Conservation (phyloP, 345 rosid genomes). For the Leavenworthia alabamica region DNA sequence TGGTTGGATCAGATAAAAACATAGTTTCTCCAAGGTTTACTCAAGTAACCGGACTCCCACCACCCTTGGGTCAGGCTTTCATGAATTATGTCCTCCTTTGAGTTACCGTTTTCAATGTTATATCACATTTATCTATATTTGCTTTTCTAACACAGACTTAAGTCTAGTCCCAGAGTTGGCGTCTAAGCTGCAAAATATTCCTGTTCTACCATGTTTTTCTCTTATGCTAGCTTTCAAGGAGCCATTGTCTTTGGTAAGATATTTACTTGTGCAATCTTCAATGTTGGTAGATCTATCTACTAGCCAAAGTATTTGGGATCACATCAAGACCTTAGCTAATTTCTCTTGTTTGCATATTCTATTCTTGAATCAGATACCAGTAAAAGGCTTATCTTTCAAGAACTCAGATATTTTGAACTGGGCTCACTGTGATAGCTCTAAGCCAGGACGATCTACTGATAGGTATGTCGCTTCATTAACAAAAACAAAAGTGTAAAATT, state of each 20-base stretch:
- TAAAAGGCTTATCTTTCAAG: slow-evolving; percentile 54
- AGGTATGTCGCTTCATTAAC: slow-evolving; percentile 32
- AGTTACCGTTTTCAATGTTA: background rate
- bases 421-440: slow-evolving; percentile 72
- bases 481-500: background rate
- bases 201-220: slow-evolving; percentile 68
- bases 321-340: background rate
- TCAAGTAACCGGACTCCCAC: slow-evolving; percentile 46
- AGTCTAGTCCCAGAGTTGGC: slow-evolving; percentile 46
- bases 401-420: slow-evolving; percentile 61
- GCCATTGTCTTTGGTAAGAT: slow-evolving; percentile 60
- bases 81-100: background rate
- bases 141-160: slow-evolving; percentile 46
- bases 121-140: background rate
- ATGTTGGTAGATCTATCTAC: background rate
- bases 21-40: slow-evolving; percentile 58
- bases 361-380: slow-evolving; percentile 48
- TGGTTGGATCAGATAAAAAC: slow-evolving; percentile 68
- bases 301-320: background rate
- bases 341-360: background rate
- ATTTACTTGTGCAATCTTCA: background rate
- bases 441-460: slow-evolving; percentile 65
- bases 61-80: slow-evolving; percentile 54
- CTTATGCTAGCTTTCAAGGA: slow-evolving; percentile 79
- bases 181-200: slow-evolving; percentile 48